Evolutionary conservation across 228 moss, liverwort and hornwort species (phyloP), one percentile per base, ranked within the genome.

Genomic region (Sphagnum fallax): DNA sequence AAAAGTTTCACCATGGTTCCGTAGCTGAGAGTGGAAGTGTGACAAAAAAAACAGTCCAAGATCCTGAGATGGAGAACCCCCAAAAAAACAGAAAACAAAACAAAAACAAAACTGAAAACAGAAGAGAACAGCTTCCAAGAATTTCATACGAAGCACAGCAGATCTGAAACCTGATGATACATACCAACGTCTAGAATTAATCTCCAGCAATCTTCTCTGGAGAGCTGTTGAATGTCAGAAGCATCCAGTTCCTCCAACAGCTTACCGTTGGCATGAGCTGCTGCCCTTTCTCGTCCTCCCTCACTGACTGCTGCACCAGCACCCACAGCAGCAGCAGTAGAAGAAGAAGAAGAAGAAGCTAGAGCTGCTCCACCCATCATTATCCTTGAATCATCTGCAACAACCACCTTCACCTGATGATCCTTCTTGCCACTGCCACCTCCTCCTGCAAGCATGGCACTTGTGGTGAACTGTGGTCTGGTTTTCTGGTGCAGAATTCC

Each of bases 151-250:
- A 32, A 32, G 32, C 32, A 32, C 53, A 55, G 12, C 8, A 7
- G 0, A 2, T 12, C 53, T 55, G 8, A 12, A 7, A 55, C 53
- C 53, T 55, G 9, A 55, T 55, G 49, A 58, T 32, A 70, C 76
- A 76, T 59, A 87, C 87, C 87, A 48, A 83, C 74, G 63, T 76
- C 78, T 47, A 87, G 74, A 50, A 83, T 76, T 10, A 83, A 70
- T 64, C 69, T 76, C 80, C 80, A 83, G 74, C 78, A 76, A 75
- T 87, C 87, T 68, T 71, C 80, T 49, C 72, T 69, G n/a, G 83
- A 49, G 67, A 83, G 74, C 69, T 69, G 74, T 50, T 75, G 80
- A 16, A 78, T 74, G 47, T 83, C 83, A 4, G 75, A 55, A 60
- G 68, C 63, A 13, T 47, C 68, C 6, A 70, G 58, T 52, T 18